Conservation (phyloP, 148 eudicot species). For the Amaranthus palmeri region DNA sequence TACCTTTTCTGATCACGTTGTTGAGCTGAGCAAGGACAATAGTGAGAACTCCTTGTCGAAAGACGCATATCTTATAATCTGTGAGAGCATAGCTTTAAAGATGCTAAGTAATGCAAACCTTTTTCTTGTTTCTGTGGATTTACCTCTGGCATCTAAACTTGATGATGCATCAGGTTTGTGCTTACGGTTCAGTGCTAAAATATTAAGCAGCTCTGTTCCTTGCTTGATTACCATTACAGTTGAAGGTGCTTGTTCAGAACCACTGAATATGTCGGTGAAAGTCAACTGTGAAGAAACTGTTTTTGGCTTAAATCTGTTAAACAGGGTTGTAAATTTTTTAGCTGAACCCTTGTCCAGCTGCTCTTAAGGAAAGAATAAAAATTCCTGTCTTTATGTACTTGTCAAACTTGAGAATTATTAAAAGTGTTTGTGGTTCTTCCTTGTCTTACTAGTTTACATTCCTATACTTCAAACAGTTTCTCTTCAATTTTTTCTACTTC, state of each 20-base stretch:
- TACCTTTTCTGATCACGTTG: conserved; percentile 64
- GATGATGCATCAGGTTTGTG: conserved; percentile 80
- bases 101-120: conserved; percentile 88
- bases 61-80: conserved; percentile 69
- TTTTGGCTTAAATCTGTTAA: conserved; percentile 83
- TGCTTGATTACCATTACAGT: conserved; percentile 75
- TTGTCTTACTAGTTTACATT: conserved; percentile 1
- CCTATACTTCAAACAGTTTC: neutral
- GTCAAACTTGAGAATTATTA: neutral
- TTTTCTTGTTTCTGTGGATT: conserved; percentile 69
- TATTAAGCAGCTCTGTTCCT: conserved; percentile 71
- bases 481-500: neutral
- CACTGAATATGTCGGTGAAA: conserved; percentile 66
- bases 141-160: conserved; percentile 66
- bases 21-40: conserved; percentile 44
- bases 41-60: conserved; percentile 33
- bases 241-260: conserved; percentile 78
- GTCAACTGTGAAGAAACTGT: conserved; percentile 99
- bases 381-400: neutral
- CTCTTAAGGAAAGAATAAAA: conserved; percentile 1
- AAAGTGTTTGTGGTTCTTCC: neutral
- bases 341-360: conserved; percentile 38
- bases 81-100: conserved; percentile 72
- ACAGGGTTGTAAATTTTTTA: conserved; percentile 78
- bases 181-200: conserved; percentile 78